Conservation (phyloP, 1,284 basidiomycete species). For the Ceratobasidium sp. region DNA sequence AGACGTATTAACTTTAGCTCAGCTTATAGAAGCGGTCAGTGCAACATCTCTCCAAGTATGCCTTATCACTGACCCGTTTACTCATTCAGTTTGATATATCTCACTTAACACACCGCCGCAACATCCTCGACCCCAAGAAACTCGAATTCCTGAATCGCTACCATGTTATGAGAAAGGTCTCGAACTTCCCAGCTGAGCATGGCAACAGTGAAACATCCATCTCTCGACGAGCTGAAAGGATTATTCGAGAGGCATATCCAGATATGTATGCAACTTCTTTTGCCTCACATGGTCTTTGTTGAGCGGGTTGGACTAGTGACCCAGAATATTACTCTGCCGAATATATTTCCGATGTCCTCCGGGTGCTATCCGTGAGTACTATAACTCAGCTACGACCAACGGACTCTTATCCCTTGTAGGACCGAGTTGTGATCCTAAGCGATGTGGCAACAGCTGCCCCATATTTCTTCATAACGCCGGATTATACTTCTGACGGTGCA, state of each 20-base stretch:
- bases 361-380: conserved; percentile 66
- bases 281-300: not conserved
- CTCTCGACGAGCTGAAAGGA: conserved; percentile 34
- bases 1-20: conserved; percentile 71
- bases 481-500: conserved; percentile 70
- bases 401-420: conserved; percentile 62
- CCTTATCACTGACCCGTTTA: not conserved
- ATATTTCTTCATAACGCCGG: conserved; percentile 82
- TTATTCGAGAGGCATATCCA: conserved; percentile 47
- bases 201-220: conserved; percentile 1
- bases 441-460: conserved; percentile 77
- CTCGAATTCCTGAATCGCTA: conserved; percentile 84
- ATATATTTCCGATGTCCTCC: conserved; percentile 72
- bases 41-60: not conserved
- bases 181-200: not conserved
- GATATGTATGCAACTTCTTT: conserved; percentile 41
- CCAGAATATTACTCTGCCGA: conserved; percentile 60
- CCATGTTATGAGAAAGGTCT: conserved; percentile 68
- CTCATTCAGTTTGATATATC: conserved; percentile 64
- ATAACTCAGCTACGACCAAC: not conserved
- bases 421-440: conserved; percentile 75
- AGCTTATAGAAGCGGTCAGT: conserved; percentile 73
- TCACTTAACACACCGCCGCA: conserved; percentile 79
- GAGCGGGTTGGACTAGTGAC: conserved; percentile 60
- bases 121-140: conserved; percentile 78